Base-by-base conservation (phyloP, 2,329 filamentous ascomycete species). In the Microascus cirrosus region DNA sequence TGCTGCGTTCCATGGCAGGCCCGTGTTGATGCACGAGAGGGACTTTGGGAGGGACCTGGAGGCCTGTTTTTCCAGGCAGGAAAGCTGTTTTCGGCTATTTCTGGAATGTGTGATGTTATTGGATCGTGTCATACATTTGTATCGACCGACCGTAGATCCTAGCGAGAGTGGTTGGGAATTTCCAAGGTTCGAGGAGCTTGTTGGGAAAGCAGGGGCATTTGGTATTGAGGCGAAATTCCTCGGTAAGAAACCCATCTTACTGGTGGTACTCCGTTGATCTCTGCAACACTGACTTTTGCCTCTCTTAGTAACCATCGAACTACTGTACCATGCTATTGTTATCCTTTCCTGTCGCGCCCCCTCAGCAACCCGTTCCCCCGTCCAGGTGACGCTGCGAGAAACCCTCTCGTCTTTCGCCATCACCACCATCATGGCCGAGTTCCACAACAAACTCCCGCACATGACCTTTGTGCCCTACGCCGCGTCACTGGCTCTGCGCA, bases 1-100 rank as follows among this genome's bases (percentile, higher is more conserved):
- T 18, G 36, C 52, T 7, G 50, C 35, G 18, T 25, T 58, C 18
- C 22, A 58, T 35, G 57, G 57, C 13, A 35, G 57, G 42, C 57
- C 57, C 2, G 32, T 58, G 13, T 22, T 58, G 52, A 58, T 58
- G 39, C 57, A 58, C 22, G 57, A 58, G 25, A 36, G 57, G 34
- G 57, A 58, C 32, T 51, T 55, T 51, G 53, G 52, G 4, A 53
- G 57, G 15, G 53, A 58, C 28, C 12, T 58, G 22, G 24, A 36
- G 12, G 52, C n/a, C 6, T 58, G 57, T n/a, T 51, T 55, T 15
- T 32, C 18, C 8, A 15, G 48, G 45, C 57, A 58, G 34, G 57
- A 58, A 13, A 6, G 20, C 20, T 13, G 53, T 12, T 58, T 58
- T 11, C 52, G 53, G 10, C 52, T 58, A 18, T 52, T 58, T 8